These are phyloP conservation scores for Ganoderma leucocontextum DNA, from an alignment of 1,284 basidiomycete genomes.

Conservation along the genomic window DNA sequence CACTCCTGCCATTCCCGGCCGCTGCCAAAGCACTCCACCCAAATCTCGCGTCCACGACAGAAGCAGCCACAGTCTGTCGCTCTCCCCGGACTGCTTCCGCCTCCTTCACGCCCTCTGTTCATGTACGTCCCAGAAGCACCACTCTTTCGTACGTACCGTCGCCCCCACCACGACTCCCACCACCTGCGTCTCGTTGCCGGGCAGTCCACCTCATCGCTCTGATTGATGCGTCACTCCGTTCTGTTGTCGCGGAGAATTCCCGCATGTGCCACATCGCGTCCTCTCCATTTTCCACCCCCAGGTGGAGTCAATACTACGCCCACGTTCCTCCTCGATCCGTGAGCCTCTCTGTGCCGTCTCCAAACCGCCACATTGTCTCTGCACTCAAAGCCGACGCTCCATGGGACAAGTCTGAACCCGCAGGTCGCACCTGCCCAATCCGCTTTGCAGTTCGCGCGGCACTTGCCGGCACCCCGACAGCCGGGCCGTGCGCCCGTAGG, in stretches of 20 bases:
- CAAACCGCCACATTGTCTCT: background rate
- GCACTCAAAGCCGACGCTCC: background rate
- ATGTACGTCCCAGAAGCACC: slow-evolving; percentile 31
- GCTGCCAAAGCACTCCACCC: background rate
- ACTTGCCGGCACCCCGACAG: slow-evolving; percentile 1
- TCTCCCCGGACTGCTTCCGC: slow-evolving; percentile 17
- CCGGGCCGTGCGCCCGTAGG: background rate
- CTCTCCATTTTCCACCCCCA: background rate
- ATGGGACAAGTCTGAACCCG: background rate
- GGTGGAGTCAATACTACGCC: background rate
- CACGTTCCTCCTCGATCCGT: background rate
- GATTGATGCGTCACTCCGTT: slow-evolving; percentile 32
- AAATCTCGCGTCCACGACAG: slow-evolving; percentile 12
- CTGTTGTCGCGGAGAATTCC: slow-evolving; percentile 21
- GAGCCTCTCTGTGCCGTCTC: background rate
- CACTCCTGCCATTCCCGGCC: slow-evolving; percentile 17
- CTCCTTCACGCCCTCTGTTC: slow-evolving; percentile 21
- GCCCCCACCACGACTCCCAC: slow-evolving; percentile 24
- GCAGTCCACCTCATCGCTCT: slow-evolving; percentile 14
- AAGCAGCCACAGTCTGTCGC: too few relatives aligned
- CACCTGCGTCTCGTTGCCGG: slow-evolving; percentile 9
- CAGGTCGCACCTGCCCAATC: slow-evolving; percentile 4
- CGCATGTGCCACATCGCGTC: slow-evolving; percentile 5
- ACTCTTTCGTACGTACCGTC: slow-evolving; percentile 23
- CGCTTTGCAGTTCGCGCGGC: background rate